These are phyloP conservation scores for Clonostachys rhizophaga DNA, from an alignment of 2,329 filamentous ascomycete species.

Conservation along the genomic window DNA sequence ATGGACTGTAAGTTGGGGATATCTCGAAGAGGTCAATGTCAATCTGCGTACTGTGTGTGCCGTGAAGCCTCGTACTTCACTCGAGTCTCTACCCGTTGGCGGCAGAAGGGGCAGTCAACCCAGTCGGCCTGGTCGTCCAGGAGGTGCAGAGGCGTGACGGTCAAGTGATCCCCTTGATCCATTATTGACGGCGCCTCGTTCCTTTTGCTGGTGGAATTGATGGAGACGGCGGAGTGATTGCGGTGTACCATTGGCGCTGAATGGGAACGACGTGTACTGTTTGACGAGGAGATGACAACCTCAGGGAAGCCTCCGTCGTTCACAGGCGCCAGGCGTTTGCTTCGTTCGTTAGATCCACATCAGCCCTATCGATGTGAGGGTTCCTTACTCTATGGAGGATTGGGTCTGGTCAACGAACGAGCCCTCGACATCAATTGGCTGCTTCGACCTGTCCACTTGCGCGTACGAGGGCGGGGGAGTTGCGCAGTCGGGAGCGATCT, in stretches of 20 bases:
- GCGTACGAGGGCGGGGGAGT: too few relatives aligned
- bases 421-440: too few relatives aligned
- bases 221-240: too few relatives aligned
- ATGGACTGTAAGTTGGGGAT: neutral
- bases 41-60: conserved; percentile 15
- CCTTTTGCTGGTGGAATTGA: neutral
- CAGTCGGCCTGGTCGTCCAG: conserved; percentile 13
- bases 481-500: too few relatives aligned
- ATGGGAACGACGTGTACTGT: neutral
- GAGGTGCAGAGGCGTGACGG: conserved; percentile 16
- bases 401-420: too few relatives aligned
- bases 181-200: neutral
- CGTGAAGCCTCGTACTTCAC: conserved; percentile 11
- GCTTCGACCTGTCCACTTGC: too few relatives aligned
- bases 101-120: conserved; percentile 17
- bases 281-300: neutral
- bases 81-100: conserved; percentile 9
- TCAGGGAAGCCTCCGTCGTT: neutral
- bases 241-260: neutral
- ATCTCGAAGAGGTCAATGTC: conserved; percentile 3
- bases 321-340: neutral
- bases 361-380: too few relatives aligned
- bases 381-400: too few relatives aligned
- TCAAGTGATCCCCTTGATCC: neutral
- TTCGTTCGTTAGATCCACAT: too few relatives aligned